Evolutionary conservation across 352 stramenopile species (phyloP), one percentile per base, ranked within the genome.

Genomic region (Phytophthora cactorum): DNA sequence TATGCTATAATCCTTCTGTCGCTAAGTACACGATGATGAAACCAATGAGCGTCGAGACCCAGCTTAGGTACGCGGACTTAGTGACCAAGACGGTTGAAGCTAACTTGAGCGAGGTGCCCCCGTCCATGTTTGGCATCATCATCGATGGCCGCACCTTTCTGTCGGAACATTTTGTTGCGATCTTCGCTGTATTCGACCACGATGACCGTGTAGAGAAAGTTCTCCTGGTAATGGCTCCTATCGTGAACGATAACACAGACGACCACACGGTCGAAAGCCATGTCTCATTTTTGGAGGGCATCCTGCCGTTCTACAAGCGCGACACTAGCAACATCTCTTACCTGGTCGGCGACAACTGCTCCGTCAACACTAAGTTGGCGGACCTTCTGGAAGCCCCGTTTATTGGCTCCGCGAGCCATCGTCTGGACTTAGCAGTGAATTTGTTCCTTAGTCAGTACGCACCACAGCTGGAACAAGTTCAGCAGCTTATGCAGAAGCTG

Each of bases 21-120:
- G 15, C 5, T 9, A 65, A 52, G 36, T 65, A 65, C 57, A 56
- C 46, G 1, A 45, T 10, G 7, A 45, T 57, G 47, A 52, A 65
- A 15, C 15, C 4, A 1, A 54, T 56, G 25, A 45, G 14, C n/a
- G 38, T 28, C n/a, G 31, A 66, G 15, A 58, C 49, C 9, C 47
- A 59, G 8, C 31, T 58, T 0, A 53, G 31, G 4, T 41, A 41
- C 11, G 36, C 10, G 36, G 34, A 12, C 8, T 39, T 39, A 11
- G 34, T 39, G 34, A 12, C 34, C 34, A 39, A 39, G 34, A 11
- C 5, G 34, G 34, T 11, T 12, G 34, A 39, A 3, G 34, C 8
- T 14, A 12, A 3, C 2, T 12, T 39, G 5, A 12, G 34, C 8
- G 4, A 39, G 5, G 5, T 12, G 2, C 4, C 12, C 8, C 34